Evolutionary conservation across 805 yeast genomes (phyloP).

Genomic region (Lachancea sp.): DNA sequence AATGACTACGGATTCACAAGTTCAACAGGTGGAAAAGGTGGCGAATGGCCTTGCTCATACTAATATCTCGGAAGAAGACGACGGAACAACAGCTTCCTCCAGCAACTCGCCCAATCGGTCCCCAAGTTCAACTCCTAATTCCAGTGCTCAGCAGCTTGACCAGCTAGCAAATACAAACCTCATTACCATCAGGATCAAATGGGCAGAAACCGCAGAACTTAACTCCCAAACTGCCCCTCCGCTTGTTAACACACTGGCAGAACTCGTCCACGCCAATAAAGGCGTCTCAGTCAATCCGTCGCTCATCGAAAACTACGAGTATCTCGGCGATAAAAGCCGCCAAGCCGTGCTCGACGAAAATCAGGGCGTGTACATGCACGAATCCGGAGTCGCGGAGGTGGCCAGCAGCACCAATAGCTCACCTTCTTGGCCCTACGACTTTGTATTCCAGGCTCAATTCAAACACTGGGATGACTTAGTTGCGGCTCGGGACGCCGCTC

Average conservation of each 20-base stretch:
- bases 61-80: constrained; percentile 1
- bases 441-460: constrained; percentile 26
- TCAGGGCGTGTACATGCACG: constrained; percentile 21
- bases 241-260: constrained; percentile 10
- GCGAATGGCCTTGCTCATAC: constrained; percentile 1
- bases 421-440: constrained; percentile 22
- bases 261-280: constrained; percentile 13
- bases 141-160: constrained; percentile 17
- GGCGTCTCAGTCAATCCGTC: constrained; percentile 21
- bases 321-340: constrained; percentile 22
- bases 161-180: constrained; percentile 28
- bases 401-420: no score
- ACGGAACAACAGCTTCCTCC: neutral
- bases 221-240: constrained; percentile 6
- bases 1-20: neutral
- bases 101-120: neutral
- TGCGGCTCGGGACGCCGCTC: constrained; percentile 10
- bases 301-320: constrained; percentile 29
- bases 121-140: constrained; percentile 6
- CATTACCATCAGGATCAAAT: constrained; percentile 24
- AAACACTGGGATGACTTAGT: constrained; percentile 16
- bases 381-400: constrained; percentile 20
- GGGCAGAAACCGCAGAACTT: constrained; percentile 10
- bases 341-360: constrained; percentile 18
- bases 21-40: constrained; percentile 2